These are phyloP conservation scores for Lachnellula occidentalis DNA, from an alignment of 2,329 filamentous ascomycete species.

Conservation along the genomic window DNA sequence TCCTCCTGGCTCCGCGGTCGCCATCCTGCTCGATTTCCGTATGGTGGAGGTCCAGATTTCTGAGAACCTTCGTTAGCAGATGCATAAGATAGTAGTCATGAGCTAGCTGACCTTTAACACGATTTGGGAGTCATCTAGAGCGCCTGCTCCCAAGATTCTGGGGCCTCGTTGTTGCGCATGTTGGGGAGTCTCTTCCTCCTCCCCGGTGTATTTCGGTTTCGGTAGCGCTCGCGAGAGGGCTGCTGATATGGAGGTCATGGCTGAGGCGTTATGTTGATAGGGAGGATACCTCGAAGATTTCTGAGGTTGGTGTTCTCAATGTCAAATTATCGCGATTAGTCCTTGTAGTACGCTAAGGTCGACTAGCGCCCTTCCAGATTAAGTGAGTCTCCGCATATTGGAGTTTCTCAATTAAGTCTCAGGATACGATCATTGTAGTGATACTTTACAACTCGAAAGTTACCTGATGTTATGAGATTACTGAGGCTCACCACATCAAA, in stretches of 20 bases:
- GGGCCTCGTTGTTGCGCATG: conserved; percentile 73
- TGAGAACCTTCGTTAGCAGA: conserved; percentile 33
- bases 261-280: conserved; percentile 14
- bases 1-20: conserved; percentile 83
- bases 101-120: conserved; percentile 59
- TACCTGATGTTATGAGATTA: too few relatives aligned
- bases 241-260: conserved; percentile 62
- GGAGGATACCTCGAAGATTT: conserved; percentile 4
- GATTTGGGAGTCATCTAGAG: conserved; percentile 80
- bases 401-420: too few relatives aligned
- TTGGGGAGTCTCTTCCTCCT: conserved; percentile 73
- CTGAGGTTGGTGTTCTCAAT: conserved; percentile 10
- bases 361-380: conserved; percentile 6
- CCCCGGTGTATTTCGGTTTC: conserved; percentile 84
- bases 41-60: conserved; percentile 79
- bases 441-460: too few relatives aligned
- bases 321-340: conserved; percentile 16
- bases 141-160: conserved; percentile 71
- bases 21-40: conserved; percentile 85
- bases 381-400: neutral
- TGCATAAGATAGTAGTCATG: neutral
- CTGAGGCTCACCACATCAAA: neutral
- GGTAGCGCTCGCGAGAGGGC: conserved; percentile 77
- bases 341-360: conserved; percentile 4
- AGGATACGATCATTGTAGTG: too few relatives aligned